phyloP scores from a whole-genome alignment of 2,329 filamentous ascomycete species.

The Septoria petroselini region DNA sequence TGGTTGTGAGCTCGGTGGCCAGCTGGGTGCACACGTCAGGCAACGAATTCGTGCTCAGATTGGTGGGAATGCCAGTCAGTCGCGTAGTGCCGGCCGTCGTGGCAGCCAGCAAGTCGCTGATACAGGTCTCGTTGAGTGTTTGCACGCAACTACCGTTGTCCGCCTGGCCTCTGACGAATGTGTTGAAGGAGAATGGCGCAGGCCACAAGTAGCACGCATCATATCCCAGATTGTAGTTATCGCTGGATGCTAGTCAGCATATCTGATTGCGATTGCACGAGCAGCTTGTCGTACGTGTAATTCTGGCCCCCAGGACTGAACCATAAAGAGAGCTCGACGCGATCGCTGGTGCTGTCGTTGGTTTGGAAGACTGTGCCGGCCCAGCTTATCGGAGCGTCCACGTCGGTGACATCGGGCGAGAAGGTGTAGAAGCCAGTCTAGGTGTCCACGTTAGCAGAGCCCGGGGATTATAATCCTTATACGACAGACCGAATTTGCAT shows the following conservation, averaged over 20 bases:
- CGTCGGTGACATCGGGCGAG: constrained; percentile 1
- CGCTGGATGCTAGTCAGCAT: neutral
- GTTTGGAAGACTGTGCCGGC: constrained; percentile 16
- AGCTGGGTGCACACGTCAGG: constrained; percentile 16
- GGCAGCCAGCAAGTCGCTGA: constrained; percentile 12
- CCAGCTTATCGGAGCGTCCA: constrained; percentile 7
- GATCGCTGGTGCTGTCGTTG: constrained; percentile 1
- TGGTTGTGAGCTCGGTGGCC: constrained; percentile 12
- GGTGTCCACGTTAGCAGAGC: neutral
- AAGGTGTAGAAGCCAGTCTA: constrained; percentile 14
- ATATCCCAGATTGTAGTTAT: constrained; percentile 17
- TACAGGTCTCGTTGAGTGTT: constrained; percentile 16
- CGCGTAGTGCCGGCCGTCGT: constrained; percentile 1
- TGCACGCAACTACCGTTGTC: constrained; percentile 17
- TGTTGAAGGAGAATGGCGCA: constrained; percentile 3
- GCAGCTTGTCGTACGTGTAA: neutral
- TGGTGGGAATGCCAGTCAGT: constrained; percentile 14
- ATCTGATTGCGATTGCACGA: no score
- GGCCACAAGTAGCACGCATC: constrained; percentile 19
- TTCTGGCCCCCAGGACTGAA: constrained; percentile 13
- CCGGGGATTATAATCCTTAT: neutral
- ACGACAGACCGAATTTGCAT: constrained; percentile 11
- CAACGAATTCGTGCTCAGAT: constrained; percentile 15
- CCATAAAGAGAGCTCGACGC: constrained; percentile 19
- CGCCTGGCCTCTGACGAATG: constrained; percentile 12